Base-by-base conservation (phyloP, 306 rosid genomes). In the Dryas octopetala region DNA sequence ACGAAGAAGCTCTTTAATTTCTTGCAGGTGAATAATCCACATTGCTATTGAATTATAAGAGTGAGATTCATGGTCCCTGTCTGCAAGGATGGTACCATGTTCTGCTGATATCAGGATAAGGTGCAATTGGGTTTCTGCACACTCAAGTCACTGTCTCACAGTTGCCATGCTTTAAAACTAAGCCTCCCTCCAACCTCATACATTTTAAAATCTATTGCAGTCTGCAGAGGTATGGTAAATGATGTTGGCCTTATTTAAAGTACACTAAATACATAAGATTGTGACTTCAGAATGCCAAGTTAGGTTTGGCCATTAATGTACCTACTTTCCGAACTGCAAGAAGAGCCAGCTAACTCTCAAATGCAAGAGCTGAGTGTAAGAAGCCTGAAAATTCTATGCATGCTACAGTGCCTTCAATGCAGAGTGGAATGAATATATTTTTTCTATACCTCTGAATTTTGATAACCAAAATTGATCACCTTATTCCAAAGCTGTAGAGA, bases 101-200 rank as follows among this genome's bases (percentile, higher is more conserved):
- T 68, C 17, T 41, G 75, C 47, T 32, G 82, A 67, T 57, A 48
- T n/a, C 44, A 71, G 54, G 89, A 84, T 78, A 83, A 74, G 78
- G 70, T 71, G 84, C 78, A 38, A 60, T 74, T 74, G 68, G 75
- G 68, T 73, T 66, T 68, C 75, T 68, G 61, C 41, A 54, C 43
- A 73, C 83, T 83, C 23, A 50, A 49, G 85, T 83, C 91, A 67
- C 77, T 85, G 66, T 85, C 88, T 13, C 48, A 74, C 78, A 55
- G 75, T 70, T 72, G 82, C 73, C 1, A 44, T 16, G 10, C 69
- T 15, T 19, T 43, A 61, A 66, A 61, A 26, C n/a, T 14, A 59
- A 10, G 8, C 66, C 26, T 43, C 11, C 15, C 64, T 10, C 53
- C 64, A 6, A 19, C 26, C 28, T 8, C 66, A 23, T 6, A 46